phyloP scores from a whole-genome alignment of 352 stramenopile genomes.

The Pythium phragmiticola region DNA sequence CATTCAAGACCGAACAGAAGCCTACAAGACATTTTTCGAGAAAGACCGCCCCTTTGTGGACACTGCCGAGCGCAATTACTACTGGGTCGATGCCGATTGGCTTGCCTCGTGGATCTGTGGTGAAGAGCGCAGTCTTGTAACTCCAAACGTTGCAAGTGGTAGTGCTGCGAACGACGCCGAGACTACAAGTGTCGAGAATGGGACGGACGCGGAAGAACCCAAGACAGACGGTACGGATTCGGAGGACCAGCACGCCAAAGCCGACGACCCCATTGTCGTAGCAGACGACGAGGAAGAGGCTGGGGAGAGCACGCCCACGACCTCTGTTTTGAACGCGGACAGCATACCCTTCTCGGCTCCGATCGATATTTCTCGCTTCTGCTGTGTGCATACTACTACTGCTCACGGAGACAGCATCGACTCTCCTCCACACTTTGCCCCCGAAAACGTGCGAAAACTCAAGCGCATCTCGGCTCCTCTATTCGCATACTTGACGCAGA shows the following conservation, averaged over 20 bases:
- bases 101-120: conserved; percentile 63
- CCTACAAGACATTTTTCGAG: conserved; percentile 63
- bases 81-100: conserved; percentile 75
- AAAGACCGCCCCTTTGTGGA: conserved; percentile 45
- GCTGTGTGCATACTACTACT: conserved; percentile 42
- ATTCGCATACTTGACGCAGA: conserved; percentile 45
- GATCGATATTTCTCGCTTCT: conserved; percentile 48
- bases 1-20: conserved; percentile 50
- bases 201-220: conserved; percentile 21
- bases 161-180: conserved; percentile 2
- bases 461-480: conserved; percentile 61
- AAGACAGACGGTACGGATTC: conserved; percentile 24
- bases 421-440: conserved; percentile 37
- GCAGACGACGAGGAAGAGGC: conserved; percentile 10
- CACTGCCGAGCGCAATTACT: conserved; percentile 38
- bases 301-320: not conserved
- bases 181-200: conserved; percentile 14
- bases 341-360: conserved; percentile 55
- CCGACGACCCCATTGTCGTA: conserved; percentile 1
- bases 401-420: not conserved
- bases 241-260: conserved; percentile 6
- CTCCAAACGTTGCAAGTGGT: not conserved
- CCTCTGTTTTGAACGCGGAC: conserved; percentile 18
- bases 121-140: conserved; percentile 30
- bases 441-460: conserved; percentile 46